These are phyloP conservation scores for Aspergillus tubingensis DNA, from an alignment of 2,329 filamentous ascomycete genomes.

Conservation along the genomic window DNA sequence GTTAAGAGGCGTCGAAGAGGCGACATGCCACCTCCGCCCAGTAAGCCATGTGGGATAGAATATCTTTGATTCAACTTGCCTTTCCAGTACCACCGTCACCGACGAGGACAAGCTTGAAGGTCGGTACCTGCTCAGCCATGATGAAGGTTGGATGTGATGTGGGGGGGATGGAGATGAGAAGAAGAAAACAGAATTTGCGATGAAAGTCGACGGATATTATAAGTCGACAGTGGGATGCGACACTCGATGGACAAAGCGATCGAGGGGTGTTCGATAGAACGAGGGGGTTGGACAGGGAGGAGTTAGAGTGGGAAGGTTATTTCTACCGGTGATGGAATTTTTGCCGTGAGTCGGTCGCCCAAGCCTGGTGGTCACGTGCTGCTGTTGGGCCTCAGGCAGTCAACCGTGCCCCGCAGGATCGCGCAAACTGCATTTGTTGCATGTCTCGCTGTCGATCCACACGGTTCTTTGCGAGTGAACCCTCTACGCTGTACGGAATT, in stretches of 20 bases:
- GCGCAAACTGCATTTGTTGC: neutral
- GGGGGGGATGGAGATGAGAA: slow-evolving; percentile 10
- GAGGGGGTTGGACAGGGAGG: slow-evolving; percentile 25
- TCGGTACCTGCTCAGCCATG: slow-evolving; percentile 73
- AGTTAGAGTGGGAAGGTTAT: slow-evolving; percentile 30
- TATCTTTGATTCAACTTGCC: slow-evolving; percentile 59
- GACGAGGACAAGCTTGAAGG: slow-evolving; percentile 99
- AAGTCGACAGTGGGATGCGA: slow-evolving; percentile 26
- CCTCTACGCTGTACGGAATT: no score
- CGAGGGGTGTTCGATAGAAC: slow-evolving; percentile 21
- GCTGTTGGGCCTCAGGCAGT: slow-evolving; percentile 19
- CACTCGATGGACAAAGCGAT: slow-evolving; percentile 20
- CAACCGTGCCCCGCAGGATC: slow-evolving; percentile 19
- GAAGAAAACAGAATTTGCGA: slow-evolving; percentile 12
- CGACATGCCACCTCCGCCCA: neutral
- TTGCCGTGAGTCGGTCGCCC: slow-evolving; percentile 28
- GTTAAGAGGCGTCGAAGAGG: neutral
- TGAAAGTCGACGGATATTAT: slow-evolving; percentile 16
- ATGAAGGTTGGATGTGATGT: slow-evolving; percentile 22
- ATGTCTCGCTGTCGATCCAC: no score
- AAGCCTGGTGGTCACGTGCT: slow-evolving; percentile 23
- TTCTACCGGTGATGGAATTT: slow-evolving; percentile 33
- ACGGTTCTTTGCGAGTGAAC: no score
- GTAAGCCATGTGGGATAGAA: neutral
- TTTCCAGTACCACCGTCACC: slow-evolving; percentile 99